Percentiles rank a stretch among this genome's conserved stretches.
These are phyloP conservation scores for Mortierella sp. DNA, from an alignment of 371 early-diverging fungal genomes.

Conservation along the genomic window DNA sequence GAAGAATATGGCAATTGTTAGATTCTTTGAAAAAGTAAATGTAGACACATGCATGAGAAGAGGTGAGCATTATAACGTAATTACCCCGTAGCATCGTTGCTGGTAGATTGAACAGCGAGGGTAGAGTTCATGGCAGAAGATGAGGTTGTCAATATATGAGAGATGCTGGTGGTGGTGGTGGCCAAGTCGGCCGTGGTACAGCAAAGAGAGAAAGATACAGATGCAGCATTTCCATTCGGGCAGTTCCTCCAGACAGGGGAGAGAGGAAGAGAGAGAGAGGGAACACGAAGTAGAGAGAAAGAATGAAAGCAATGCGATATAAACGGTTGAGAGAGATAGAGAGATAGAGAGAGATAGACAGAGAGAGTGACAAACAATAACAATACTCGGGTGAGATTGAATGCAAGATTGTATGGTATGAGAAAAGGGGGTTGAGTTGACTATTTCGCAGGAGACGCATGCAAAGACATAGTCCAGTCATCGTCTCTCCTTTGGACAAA, in stretches of 20 bases:
- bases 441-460: background rate
- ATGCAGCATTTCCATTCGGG: background rate
- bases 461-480: too few relatives aligned
- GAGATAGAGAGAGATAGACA: background rate
- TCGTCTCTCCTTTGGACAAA: background rate
- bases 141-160: background rate
- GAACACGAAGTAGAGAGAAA: background rate
- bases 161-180: background rate
- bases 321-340: background rate
- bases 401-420: background rate
- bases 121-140: background rate
- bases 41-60: background rate
- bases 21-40: background rate
- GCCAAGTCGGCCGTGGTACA: constrained; percentile 1
- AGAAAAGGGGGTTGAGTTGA: background rate
- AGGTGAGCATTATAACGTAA: background rate
- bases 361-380: background rate
- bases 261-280: background rate
- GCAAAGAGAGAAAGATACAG: constrained; percentile 8
- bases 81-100: background rate
- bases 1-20: background rate
- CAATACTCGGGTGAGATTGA: background rate
- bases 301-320: background rate
- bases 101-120: background rate
- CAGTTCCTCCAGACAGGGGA: background rate